phyloP scores from a whole-genome alignment of 495 filamentous ascomycete genomes.

The Aspergillus funiculosus region DNA sequence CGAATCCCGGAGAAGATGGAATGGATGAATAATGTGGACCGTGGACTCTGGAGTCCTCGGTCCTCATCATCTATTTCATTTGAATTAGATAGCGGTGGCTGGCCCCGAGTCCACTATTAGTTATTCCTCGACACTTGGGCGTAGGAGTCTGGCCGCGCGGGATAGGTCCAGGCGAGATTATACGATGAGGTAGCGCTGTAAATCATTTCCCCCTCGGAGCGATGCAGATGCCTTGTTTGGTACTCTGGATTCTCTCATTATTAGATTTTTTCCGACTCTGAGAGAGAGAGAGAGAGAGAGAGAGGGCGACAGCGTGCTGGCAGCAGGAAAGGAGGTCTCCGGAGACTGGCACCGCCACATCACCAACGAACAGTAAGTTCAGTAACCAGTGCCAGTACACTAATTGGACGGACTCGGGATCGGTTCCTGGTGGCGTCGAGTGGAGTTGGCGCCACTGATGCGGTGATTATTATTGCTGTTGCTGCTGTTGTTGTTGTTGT shows the following conservation, averaged over 20 bases:
- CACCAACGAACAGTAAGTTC: neutral
- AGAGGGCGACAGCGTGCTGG: neutral
- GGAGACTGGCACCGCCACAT: constrained; percentile 8
- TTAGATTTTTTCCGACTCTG: neutral
- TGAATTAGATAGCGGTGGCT: constrained; percentile 1
- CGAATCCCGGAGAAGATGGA: neutral
- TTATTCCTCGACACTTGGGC: neutral
- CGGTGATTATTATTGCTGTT: neutral
- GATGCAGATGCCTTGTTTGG: too few relatives aligned
- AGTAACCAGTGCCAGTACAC: neutral
- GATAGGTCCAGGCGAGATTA: constrained; percentile 2
- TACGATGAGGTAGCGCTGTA: neutral
- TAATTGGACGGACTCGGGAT: constrained; percentile 9
- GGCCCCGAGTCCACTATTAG: too few relatives aligned
- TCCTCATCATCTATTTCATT: too few relatives aligned
- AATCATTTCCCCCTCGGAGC: neutral
- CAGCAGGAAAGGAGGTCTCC: too few relatives aligned
- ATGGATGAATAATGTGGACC: constrained; percentile 5
- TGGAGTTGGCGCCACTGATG: constrained; percentile 5
- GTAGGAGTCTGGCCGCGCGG: constrained; percentile 4
- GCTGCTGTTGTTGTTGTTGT: neutral
- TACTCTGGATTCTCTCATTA: neutral
- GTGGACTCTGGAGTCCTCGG: too few relatives aligned
- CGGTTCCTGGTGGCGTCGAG: constrained; percentile 7
- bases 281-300: too few relatives aligned